A percentile compares a stretch with the other conserved stretches of the same genome.
Conservation (phyloP, 108 stramenopile genomes). For the Cyclotella atomus region DNA sequence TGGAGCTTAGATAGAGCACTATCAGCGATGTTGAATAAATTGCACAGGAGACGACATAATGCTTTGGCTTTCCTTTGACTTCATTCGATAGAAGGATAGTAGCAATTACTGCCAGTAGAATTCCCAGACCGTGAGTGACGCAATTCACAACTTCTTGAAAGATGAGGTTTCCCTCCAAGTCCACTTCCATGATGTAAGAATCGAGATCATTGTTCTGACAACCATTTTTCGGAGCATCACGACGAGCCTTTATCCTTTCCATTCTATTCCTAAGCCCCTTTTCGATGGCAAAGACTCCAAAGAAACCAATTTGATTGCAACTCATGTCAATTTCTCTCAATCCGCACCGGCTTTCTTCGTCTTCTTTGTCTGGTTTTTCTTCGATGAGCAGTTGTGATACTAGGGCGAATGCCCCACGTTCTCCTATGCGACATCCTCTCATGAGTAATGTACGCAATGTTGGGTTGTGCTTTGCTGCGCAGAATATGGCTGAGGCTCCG, state of each 20-base stretch:
- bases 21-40: conserved; percentile 85
- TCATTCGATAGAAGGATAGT: conserved; percentile 62
- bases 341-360: conserved; percentile 20
- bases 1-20: conserved; percentile 88
- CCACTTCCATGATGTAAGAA: conserved; percentile 46
- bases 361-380: conserved; percentile 4
- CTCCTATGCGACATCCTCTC: conserved; percentile 76
- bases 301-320: conserved; percentile 75
- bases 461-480: conserved; percentile 64
- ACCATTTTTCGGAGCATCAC: no score
- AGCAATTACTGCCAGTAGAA: conserved; percentile 80
- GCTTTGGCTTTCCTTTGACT: conserved; percentile 40
- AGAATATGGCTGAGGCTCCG: conserved; percentile 77
- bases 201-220: not conserved
- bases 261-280: conserved; percentile 41
- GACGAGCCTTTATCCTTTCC: conserved; percentile 15
- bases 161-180: conserved; percentile 81
- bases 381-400: conserved; percentile 47
- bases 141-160: conserved; percentile 92
- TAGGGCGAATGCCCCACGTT: conserved; percentile 78
- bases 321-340: conserved; percentile 71
- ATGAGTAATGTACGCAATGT: conserved; percentile 56
- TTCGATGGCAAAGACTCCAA: conserved; percentile 67
- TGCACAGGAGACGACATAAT: conserved; percentile 55
- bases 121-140: conserved; percentile 92